Evolutionary conservation across 805 yeast species (phyloP), one percentile per base, ranked within the genome.

Genomic region (Teunomyces lycoperdinae): DNA sequence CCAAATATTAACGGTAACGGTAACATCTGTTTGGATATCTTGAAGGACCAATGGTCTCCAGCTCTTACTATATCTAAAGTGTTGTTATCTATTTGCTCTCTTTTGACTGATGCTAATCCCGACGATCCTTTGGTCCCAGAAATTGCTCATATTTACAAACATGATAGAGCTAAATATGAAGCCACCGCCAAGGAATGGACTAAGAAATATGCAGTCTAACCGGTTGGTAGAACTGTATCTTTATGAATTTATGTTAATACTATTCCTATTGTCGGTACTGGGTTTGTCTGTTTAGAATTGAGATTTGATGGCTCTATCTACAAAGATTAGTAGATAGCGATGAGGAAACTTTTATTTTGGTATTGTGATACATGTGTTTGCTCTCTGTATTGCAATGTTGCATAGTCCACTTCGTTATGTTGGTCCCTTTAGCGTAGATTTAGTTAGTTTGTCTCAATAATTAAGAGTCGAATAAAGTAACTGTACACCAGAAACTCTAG

Each of bases 41-140:
- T 94, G 68, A 91, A 92, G 70, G 98, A 94, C 66, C 96, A 92
- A 70, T 94, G 99, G 99, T 91, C 98, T 24, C 99, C 99, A 24
- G 98, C 97, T 32, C 79, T 94, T 65, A 94, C 98, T 44, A 89
- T 94, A 58, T 89, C 98, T 16, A 94, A 94, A 75, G 96, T 94
- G 49, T 79, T 94, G 57, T 79, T 94, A 58, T 90, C 97, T 30
- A 92, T 94, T 63, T 91, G 97, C 68, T 92, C 98, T 11, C 76
- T 94, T 69, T 81, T 94, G 64, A 92, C 98, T 28, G 98, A 94
- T 70, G 98, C 99, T 45, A 92, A 92, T 65, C 98, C 98, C 33
- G 99, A 94, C 68, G 99, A 94, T 77, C 99, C 99, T 52, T 81
- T 94, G 67, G 99, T 94, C 35, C 97, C 98, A 17, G 99, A 94